Percentiles rank a stretch among this genome's conserved stretches.
Conservation (phyloP, 2,329 filamentous ascomycete genomes). For the Penicillium sp. region DNA sequence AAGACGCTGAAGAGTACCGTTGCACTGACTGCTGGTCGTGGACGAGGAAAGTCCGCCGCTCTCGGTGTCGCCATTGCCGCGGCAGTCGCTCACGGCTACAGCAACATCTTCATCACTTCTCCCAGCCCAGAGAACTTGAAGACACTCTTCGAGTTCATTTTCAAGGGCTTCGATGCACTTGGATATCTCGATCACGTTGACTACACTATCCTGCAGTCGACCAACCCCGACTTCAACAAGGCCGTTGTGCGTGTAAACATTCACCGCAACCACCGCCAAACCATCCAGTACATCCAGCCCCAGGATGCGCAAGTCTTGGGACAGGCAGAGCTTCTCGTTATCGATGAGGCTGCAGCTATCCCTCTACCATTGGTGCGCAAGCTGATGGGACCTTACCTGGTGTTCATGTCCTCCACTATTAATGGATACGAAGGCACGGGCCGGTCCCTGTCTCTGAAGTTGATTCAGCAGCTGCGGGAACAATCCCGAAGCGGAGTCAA, state of each 20-base stretch:
- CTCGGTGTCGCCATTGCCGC: conserved; percentile 92
- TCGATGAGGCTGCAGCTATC: conserved; percentile 96
- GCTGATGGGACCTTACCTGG: conserved; percentile 91
- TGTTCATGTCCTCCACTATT: conserved; percentile 99
- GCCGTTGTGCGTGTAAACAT: conserved; percentile 96
- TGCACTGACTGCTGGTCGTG: conserved; percentile 86
- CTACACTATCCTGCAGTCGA: conserved; percentile 97
- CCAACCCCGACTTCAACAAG: conserved; percentile 98
- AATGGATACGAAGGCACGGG: conserved; percentile 98
- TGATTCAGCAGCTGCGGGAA: conserved; percentile 94
- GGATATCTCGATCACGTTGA: conserved; percentile 93
- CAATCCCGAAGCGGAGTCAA: conserved; percentile 71
- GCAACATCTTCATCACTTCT: conserved; percentile 98
- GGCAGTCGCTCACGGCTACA: conserved; percentile 92
- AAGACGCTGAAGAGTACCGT: conserved; percentile 95
- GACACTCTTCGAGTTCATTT: conserved; percentile 95
- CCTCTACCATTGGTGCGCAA: conserved; percentile 89
- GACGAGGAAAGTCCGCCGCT: conserved; percentile 94
- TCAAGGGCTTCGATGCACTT: conserved; percentile 95
- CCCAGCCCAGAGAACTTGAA: conserved; percentile 98
- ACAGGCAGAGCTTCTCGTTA: conserved; percentile 91
- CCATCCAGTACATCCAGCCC: conserved; percentile 96
- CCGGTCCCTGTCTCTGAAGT: conserved; percentile 87
- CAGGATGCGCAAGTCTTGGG: conserved; percentile 94
- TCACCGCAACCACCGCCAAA: conserved; percentile 90